phyloP scores from a whole-genome alignment of 1,284 basidiomycete species.

The Phylloboletellus chloephorus region DNA sequence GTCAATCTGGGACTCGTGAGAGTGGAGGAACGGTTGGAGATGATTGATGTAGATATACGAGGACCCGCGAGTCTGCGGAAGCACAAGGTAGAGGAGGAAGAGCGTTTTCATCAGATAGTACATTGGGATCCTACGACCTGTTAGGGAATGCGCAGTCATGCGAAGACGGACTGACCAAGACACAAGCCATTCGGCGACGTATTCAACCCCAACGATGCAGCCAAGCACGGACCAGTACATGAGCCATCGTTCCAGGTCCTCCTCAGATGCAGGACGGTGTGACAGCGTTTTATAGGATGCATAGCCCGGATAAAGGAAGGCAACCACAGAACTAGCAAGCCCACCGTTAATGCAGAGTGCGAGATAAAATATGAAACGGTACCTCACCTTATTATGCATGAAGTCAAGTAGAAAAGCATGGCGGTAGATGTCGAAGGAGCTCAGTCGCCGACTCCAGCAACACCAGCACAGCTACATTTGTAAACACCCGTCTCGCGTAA shows the following conservation, averaged over 20 bases:
- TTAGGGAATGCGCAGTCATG: constrained; percentile 9
- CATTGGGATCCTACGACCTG: constrained; percentile 69
- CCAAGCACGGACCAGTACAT: constrained; percentile 90
- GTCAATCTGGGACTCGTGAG: constrained; percentile 79
- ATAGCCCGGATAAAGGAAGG: constrained; percentile 80
- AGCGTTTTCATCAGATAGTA: constrained; percentile 82
- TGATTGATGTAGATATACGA: constrained; percentile 74
- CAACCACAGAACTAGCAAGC: constrained; percentile 51
- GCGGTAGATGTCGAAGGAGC: neutral
- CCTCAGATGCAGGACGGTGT: constrained; percentile 72
- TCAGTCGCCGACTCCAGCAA: too few relatives aligned
- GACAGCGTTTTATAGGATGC: constrained; percentile 82
- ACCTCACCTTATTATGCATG: constrained; percentile 41
- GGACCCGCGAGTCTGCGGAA: constrained; percentile 85
- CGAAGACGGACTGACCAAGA: constrained; percentile 54
- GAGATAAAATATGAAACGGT: constrained; percentile 11
- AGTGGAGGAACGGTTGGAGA: constrained; percentile 72
- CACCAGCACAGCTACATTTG: neutral
- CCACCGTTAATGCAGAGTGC: neutral
- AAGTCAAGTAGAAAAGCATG: constrained; percentile 52
- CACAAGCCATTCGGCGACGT: constrained; percentile 77
- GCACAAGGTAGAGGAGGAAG: constrained; percentile 81
- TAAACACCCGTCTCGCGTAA: too few relatives aligned
- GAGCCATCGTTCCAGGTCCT: constrained; percentile 78
- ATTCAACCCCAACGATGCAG: constrained; percentile 68